phyloP scores from a whole-genome alignment of 768 basidiomycete species.

The Mrakia gelida region DNA sequence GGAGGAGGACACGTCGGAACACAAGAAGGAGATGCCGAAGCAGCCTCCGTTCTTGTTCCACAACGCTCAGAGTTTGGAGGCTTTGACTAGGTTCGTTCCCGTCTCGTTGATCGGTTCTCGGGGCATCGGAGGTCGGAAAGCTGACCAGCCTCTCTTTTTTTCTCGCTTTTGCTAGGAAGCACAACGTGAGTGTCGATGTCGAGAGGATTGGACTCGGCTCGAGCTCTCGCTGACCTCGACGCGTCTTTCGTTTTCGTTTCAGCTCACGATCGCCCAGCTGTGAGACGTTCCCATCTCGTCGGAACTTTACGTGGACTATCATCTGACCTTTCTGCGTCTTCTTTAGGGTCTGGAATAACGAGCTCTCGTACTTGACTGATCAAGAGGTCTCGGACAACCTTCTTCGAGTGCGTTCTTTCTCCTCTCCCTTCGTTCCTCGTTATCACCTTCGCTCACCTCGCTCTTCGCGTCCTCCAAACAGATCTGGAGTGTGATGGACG shows the following conservation, averaged over 20 bases:
- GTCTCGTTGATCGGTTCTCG: too few relatives aligned
- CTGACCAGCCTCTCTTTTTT: too few relatives aligned
- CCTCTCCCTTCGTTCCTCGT: not conserved
- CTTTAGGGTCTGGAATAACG: slow-evolving; percentile 72
- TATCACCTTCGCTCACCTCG: not conserved
- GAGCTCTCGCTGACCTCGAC: not conserved
- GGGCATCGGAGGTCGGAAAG: too few relatives aligned
- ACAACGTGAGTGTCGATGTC: slow-evolving; percentile 61
- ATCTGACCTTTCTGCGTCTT: not conserved
- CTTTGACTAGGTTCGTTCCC: slow-evolving; percentile 53
- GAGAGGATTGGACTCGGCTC: not conserved
- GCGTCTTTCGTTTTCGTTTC: slow-evolving; percentile 12
- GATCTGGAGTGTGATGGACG: slow-evolving; percentile 90
- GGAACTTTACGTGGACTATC: slow-evolving; percentile 38
- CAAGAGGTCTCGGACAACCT: slow-evolving; percentile 48
- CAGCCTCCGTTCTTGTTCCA: slow-evolving; percentile 80
- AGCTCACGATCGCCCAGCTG: slow-evolving; percentile 88
- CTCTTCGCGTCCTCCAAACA: slow-evolving; percentile 47
- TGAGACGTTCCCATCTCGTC: slow-evolving; percentile 1
- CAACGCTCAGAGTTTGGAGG: slow-evolving; percentile 68
- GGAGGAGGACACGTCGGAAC: not conserved
- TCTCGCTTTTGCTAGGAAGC: slow-evolving; percentile 61
- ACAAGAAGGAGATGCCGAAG: slow-evolving; percentile 49
- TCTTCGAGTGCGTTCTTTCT: not conserved
- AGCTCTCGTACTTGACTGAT: slow-evolving; percentile 69